Conservation (phyloP, 176 grass and related monocot species). For the Canna indica region DNA sequence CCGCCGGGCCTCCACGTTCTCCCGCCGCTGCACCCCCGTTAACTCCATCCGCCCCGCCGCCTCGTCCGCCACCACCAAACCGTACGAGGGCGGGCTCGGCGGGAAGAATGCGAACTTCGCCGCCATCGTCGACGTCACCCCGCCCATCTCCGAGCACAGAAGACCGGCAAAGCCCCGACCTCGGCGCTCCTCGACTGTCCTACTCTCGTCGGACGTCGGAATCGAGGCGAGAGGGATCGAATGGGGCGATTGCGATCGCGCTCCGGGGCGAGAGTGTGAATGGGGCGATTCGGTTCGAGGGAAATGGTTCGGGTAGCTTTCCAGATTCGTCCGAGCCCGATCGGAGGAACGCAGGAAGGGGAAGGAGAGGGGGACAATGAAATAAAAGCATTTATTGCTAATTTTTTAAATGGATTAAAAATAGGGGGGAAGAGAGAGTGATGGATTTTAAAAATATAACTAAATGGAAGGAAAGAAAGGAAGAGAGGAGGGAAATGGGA, state of each 20-base stretch:
- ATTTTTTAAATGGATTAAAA: background rate
- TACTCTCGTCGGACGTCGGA: background rate
- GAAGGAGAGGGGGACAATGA: background rate
- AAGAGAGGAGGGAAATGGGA: background rate
- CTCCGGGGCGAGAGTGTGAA: background rate
- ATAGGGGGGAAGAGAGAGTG: background rate
- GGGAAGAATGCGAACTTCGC: constrained; percentile 83
- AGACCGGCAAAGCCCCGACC: background rate
- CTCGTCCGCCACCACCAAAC: constrained; percentile 12
- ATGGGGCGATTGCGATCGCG: background rate
- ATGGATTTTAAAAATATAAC: background rate
- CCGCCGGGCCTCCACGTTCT: constrained; percentile 58
- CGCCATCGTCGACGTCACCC: constrained; percentile 66
- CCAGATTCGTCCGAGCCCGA: constrained; percentile 4
- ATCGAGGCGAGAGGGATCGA: background rate
- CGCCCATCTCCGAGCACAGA: constrained; percentile 33
- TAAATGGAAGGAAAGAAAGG: background rate
- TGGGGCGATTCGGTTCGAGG: background rate
- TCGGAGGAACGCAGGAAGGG: background rate
- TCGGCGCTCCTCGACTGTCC: background rate
- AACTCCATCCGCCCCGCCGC: constrained; percentile 17
- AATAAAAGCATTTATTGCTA: background rate
- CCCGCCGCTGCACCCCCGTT: constrained; percentile 25
- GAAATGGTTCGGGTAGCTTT: background rate
- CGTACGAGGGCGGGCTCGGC: constrained; percentile 64